Evolutionary conservation across 2,329 filamentous ascomycete genomes (phyloP).

Genomic region (Cladosporium sp.): DNA sequence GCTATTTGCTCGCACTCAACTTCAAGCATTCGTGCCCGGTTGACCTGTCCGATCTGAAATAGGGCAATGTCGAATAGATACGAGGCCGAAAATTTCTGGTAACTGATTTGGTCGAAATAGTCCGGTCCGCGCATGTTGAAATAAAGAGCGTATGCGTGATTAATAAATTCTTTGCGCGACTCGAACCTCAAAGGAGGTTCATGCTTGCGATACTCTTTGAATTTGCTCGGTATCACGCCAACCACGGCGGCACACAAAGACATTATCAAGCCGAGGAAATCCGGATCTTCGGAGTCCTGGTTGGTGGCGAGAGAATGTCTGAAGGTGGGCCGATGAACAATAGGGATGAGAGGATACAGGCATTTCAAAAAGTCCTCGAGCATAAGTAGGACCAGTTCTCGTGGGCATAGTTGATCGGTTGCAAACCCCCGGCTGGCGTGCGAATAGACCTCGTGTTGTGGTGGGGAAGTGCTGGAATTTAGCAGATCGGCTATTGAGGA

Average conservation of each 20-base stretch:
- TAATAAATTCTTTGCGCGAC: conserved; percentile 1
- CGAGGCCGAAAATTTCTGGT: conserved; percentile 9
- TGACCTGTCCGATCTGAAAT: conserved; percentile 7
- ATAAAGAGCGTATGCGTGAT: conserved; percentile 4
- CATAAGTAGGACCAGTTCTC: conserved; percentile 7
- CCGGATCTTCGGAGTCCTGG: conserved; percentile 3
- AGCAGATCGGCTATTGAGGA: not conserved
- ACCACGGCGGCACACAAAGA: conserved; percentile 7
- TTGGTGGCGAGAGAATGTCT: not conserved
- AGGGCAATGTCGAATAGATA: conserved; percentile 12
- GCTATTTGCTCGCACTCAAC: conserved; percentile 10
- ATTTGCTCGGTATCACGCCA: conserved; percentile 10
- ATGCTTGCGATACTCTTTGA: conserved; percentile 2
- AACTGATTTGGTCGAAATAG: conserved; percentile 12
- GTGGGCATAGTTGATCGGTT: conserved; percentile 7
- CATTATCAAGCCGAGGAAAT: conserved; percentile 4
- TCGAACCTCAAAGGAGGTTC: not conserved
- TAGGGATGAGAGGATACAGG: conserved; percentile 8
- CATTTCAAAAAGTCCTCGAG: conserved; percentile 7
- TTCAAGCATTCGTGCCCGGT: conserved; percentile 9
- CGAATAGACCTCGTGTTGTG: not conserved
- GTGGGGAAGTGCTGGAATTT: not conserved
- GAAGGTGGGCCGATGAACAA: conserved; percentile 11
- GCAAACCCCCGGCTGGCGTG: not conserved
- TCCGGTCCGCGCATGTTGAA: not conserved